These are phyloP conservation scores for Linum trigynum DNA, from an alignment of 345 rosid species.

Conservation along the genomic window DNA sequence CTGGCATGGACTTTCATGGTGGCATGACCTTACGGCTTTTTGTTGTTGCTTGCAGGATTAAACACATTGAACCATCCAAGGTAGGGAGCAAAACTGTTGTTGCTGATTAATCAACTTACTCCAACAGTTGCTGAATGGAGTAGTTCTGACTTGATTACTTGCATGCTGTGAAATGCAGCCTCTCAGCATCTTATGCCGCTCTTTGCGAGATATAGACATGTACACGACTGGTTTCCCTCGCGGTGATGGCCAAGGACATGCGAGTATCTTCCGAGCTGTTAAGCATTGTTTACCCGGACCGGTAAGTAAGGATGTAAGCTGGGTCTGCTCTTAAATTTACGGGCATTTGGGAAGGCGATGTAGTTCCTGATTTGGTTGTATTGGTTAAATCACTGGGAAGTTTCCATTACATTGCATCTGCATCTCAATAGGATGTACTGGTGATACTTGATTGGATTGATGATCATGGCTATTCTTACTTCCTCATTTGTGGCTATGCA, in stretches of 20 bases:
- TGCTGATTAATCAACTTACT: slow-evolving; percentile 9
- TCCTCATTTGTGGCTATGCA: slow-evolving; percentile 6
- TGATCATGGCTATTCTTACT: too few species aligned
- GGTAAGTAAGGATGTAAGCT: slow-evolving; percentile 34
- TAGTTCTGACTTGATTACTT: too few species aligned
- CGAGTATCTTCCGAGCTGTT: slow-evolving; percentile 22
- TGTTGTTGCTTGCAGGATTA: slow-evolving; percentile 49
- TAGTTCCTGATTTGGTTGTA: too few species aligned
- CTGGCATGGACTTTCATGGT: slow-evolving; percentile 2
- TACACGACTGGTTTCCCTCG: slow-evolving; percentile 74
- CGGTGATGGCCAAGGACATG: slow-evolving; percentile 83
- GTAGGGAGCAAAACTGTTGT: slow-evolving; percentile 18
- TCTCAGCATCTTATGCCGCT: slow-evolving; percentile 78
- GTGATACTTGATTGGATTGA: not conserved
- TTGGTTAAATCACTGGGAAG: too few species aligned
- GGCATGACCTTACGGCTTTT: not conserved
- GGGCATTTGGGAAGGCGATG: too few species aligned
- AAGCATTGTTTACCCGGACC: slow-evolving; percentile 95
- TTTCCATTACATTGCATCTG: too few species aligned
- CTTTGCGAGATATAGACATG: slow-evolving; percentile 68
- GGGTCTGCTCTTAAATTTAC: too few species aligned
- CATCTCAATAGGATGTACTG: too few species aligned
- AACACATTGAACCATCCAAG: slow-evolving; percentile 71
- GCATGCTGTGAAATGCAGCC: slow-evolving; percentile 41
- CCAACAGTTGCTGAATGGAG: not conserved